Evolutionary conservation across 2,329 filamentous ascomycete genomes (phyloP).

Genomic region (Didymella sp.): DNA sequence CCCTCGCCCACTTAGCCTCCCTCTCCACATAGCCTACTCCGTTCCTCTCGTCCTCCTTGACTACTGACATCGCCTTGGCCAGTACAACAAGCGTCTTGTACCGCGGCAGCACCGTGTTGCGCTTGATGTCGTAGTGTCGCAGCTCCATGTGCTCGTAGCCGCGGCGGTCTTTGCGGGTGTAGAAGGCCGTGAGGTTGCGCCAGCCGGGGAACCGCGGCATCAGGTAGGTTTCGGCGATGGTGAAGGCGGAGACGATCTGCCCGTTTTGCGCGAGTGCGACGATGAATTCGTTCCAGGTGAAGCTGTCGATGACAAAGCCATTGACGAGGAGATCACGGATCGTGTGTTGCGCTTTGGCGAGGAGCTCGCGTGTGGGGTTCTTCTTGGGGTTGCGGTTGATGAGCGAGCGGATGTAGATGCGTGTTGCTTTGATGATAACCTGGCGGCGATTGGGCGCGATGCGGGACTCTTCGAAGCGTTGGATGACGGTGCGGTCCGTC

Average conservation of each 20-base stretch:
- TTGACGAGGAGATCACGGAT: slow-evolving; percentile 64
- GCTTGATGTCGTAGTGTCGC: slow-evolving; percentile 34
- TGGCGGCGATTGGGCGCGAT: slow-evolving; percentile 53
- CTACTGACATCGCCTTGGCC: slow-evolving; percentile 46
- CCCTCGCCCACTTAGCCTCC: slow-evolving; percentile 29
- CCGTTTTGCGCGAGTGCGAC: slow-evolving; percentile 68
- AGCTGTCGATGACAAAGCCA: slow-evolving; percentile 77
- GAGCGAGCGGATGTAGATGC: slow-evolving; percentile 61
- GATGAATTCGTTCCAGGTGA: slow-evolving; percentile 82
- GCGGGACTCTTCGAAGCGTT: slow-evolving; percentile 27
- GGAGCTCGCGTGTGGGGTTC: slow-evolving; percentile 41
- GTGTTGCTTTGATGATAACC: slow-evolving; percentile 58
- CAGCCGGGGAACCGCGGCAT: slow-evolving; percentile 83
- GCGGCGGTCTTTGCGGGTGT: slow-evolving; percentile 28
- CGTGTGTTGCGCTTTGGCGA: slow-evolving; percentile 40
- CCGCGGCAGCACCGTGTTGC: slow-evolving; percentile 45
- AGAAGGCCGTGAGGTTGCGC: slow-evolving; percentile 47
- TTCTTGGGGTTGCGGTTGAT: slow-evolving; percentile 54
- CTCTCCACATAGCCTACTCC: slow-evolving; percentile 35
- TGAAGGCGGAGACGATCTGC: slow-evolving; percentile 71
- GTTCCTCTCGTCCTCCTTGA: slow-evolving; percentile 46
- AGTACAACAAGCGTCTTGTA: slow-evolving; percentile 55
- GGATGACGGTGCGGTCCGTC: slow-evolving; percentile 29
- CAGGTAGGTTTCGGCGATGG: slow-evolving; percentile 75
- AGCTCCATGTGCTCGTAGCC: slow-evolving; percentile 43